Percentiles rank a stretch among this genome's conserved stretches.
phyloP scores from a whole-genome alignment of 208 protist genomes.

The Leishmania aethiopica region DNA sequence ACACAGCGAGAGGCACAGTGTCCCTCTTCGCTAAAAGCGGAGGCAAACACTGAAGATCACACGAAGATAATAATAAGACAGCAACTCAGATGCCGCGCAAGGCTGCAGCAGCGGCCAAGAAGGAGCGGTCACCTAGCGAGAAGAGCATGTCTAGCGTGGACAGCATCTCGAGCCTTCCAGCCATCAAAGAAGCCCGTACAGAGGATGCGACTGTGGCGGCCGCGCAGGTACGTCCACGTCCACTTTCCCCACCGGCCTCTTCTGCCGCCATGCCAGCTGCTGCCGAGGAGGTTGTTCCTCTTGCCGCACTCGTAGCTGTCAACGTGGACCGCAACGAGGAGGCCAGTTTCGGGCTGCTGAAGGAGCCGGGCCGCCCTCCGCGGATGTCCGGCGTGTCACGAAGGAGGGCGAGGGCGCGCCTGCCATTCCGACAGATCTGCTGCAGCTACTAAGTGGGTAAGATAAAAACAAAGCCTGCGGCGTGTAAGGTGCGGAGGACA shows the following conservation, averaged over 20 bases:
- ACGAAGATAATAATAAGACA: no score
- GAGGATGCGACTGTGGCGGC: constrained; percentile 12
- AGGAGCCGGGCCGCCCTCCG: constrained; percentile 71
- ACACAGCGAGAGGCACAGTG: background rate
- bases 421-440: constrained; percentile 72
- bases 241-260: background rate
- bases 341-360: constrained; percentile 69
- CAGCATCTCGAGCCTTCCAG: constrained; percentile 22
- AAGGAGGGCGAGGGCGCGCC: constrained; percentile 66
- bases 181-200: constrained; percentile 13
- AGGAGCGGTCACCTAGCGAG: constrained; percentile 12
- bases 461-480: background rate
- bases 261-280: constrained; percentile 14
- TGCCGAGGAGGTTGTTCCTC: constrained; percentile 61
- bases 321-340: constrained; percentile 64
- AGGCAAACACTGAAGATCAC: background rate
- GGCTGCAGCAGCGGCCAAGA: background rate
- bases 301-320: constrained; percentile 59
- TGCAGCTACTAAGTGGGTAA: constrained; percentile 75
- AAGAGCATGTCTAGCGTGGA: constrained; percentile 28
- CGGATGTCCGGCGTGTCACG: constrained; percentile 61
- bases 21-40: background rate
- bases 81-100: background rate
- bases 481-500: background rate
- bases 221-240: background rate